Base-by-base conservation (phyloP, 2,329 filamentous ascomycete genomes). In the Dactylellina haptotyla region DNA sequence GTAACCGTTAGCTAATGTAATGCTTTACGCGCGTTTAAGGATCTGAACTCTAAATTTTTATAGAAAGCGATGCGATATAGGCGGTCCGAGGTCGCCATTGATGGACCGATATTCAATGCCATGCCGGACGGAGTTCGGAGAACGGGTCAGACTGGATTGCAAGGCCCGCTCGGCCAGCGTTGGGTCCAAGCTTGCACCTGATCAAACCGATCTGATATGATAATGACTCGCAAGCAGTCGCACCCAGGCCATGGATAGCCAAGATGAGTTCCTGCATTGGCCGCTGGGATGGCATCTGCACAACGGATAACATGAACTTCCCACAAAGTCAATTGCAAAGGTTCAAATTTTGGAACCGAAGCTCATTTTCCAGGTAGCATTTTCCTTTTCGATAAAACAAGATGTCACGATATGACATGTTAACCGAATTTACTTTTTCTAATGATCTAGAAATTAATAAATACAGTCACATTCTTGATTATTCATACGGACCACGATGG, bases 1-100 rank as follows among this genome's bases (percentile, higher is more conserved):
- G 69, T 73, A 73, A 73, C 62, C 51, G 28, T 73, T 73, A 73
- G 61, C 69, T 66, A 73, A 73, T 62, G 6, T 43, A 50, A 53
- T 59, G 10, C 46, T 61, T 62, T 62, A 50, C 58, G 61, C 53
- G 59, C 69, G 69, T 46, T 63, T 53, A 66, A 69, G 48, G 18
- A 53, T 51, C 45, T 30, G 58, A 50, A 25, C 30, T 23, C n/a
- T 50, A 5, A 34, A n/a, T n/a, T n/a, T n/a, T n/a, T n/a, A n/a
- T n/a, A n/a, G n/a, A n/a, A n/a, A n/a, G n/a, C n/a, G 10, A 45
- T 16, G 26, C 23, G 16, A 37, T 57, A 1, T 6, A 32, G 20
- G 4, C 41, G 34, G 20, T 30, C 25, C 10, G 9, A 5, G 14
- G 25, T 26, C 25, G 50, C 46, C 2, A 10, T 41, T 20, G 8